Base-by-base conservation (phyloP, 2,329 filamentous ascomycete genomes). In the Alternaria gaisen region DNA sequence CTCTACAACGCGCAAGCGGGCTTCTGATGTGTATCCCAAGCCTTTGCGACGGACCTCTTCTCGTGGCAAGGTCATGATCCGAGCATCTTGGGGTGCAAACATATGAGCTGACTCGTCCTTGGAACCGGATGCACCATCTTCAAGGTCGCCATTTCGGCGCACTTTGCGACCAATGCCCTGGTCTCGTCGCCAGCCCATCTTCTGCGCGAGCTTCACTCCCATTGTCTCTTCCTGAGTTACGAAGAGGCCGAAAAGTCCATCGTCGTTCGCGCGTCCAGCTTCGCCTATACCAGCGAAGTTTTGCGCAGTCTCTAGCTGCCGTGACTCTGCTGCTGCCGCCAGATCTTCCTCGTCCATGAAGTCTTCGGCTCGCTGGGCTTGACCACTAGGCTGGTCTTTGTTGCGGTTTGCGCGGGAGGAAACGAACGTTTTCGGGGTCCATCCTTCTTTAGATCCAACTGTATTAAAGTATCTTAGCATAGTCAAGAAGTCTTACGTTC, bases 271-370 rank as follows among this genome's bases (percentile, higher is more conserved):
- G 34, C 87, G 81, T 32, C 84, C 83, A 1, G 88, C 89, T 30
- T 86, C 85, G 2, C 93, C 94, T 30, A 97, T 83, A 0, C 91
- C 92, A 0, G 91, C 86, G 77, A 95, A 97, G 0, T 85, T 86
- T 54, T 88, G 84, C 0, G 88, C 84, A 0, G 91, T 96, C 70
- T 94, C 87, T 34, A 97, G 80, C 62, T 86, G 86, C 71, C 89
- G 87, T 3, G 90, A 85, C 78, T 97, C 93, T 59, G 91, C 92
- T 0, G 90, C 91, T 76, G 97, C 93, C 7, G 91, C 91, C 34
- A 97, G 83, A 78, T 99, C 95, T 77, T 99, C 95, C 42, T 97
- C 94, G 72, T 99, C 95, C 95, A 99, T 99, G 71, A 94, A 98
- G 74, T 98, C 94, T 77, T 98, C 93, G 0, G 89, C 87, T 48